These are phyloP conservation scores for Phytophthora hibernalis DNA, from an alignment of 352 stramenopile species.

Conservation along the genomic window DNA sequence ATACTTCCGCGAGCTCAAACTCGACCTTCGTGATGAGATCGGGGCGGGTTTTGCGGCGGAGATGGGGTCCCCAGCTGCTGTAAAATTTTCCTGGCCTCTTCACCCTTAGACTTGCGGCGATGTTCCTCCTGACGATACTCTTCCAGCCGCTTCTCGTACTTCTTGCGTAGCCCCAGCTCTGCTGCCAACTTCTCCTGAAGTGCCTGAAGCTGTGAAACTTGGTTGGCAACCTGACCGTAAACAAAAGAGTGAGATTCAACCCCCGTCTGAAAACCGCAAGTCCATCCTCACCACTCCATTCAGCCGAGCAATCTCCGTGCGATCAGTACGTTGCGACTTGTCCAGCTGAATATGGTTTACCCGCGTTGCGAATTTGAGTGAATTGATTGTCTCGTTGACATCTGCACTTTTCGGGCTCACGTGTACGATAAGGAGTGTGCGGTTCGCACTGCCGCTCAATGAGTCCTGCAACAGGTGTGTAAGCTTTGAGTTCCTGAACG, in stretches of 20 bases:
- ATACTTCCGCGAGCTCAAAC: constrained; percentile 72
- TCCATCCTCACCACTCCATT: constrained; percentile 61
- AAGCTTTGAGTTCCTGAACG: constrained; percentile 88
- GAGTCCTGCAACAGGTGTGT: constrained; percentile 87
- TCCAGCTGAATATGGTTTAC: constrained; percentile 54
- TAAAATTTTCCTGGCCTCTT: constrained; percentile 53
- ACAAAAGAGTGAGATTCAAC: not conserved
- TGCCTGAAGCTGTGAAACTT: constrained; percentile 67
- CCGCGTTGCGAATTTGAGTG: constrained; percentile 79
- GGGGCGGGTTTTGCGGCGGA: constrained; percentile 53
- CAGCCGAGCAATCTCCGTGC: constrained; percentile 66
- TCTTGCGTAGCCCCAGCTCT: constrained; percentile 72
- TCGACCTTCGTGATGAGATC: constrained; percentile 63
- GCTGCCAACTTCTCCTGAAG: constrained; percentile 73
- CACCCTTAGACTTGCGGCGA: constrained; percentile 52
- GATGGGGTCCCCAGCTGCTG: constrained; percentile 48
- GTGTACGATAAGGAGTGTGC: constrained; percentile 70
- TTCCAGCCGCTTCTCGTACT: constrained; percentile 80
- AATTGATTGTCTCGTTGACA: constrained; percentile 77
- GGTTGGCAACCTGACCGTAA: constrained; percentile 57
- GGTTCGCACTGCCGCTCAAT: constrained; percentile 47
- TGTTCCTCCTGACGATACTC: constrained; percentile 77
- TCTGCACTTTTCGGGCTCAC: constrained; percentile 59
- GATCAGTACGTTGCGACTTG: constrained; percentile 54
- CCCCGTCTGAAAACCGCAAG: not conserved